phyloP scores from a whole-genome alignment of 768 basidiomycete species.

The Guyanaporus albipodus region DNA sequence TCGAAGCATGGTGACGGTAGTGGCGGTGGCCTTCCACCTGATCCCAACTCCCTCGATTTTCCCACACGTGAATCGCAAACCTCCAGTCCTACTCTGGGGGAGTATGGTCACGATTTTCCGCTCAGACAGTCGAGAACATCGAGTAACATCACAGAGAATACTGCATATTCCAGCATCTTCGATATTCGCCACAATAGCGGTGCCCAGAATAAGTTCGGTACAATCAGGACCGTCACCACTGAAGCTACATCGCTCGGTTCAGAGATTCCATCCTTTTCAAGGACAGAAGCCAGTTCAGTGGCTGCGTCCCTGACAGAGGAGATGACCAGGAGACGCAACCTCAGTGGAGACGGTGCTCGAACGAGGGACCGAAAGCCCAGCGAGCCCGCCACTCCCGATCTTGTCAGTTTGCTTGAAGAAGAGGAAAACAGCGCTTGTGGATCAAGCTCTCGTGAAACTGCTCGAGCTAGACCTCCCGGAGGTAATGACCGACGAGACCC shows the following conservation, averaged over 20 bases:
- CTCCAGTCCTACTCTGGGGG: slow-evolving; percentile 31
- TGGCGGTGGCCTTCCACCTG: slow-evolving; percentile 6
- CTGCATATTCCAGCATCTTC: slow-evolving; percentile 58
- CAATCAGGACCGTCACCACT: slow-evolving; percentile 78
- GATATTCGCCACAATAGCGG: slow-evolving; percentile 45
- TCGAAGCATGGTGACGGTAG: slow-evolving; percentile 14
- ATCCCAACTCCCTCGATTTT: slow-evolving; percentile 28
- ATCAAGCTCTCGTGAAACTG: slow-evolving; percentile 40
- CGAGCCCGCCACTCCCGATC: slow-evolving; percentile 56
- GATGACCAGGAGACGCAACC: slow-evolving; percentile 35
- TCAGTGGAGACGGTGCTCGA: slow-evolving; percentile 25
- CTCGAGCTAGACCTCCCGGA: slow-evolving; percentile 16
- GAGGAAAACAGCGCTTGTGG: slow-evolving; percentile 51
- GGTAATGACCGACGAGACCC: slow-evolving; percentile 20
- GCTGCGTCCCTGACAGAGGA: slow-evolving; percentile 47
- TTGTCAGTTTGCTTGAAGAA: slow-evolving; percentile 69
- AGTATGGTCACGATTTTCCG: slow-evolving; percentile 34
- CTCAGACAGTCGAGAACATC: slow-evolving; percentile 63
- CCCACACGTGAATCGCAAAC: slow-evolving; percentile 35
- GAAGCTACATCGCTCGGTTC: slow-evolving; percentile 63
- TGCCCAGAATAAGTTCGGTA: slow-evolving; percentile 63
- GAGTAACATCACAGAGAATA: slow-evolving; percentile 53
- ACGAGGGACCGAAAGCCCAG: slow-evolving; percentile 59
- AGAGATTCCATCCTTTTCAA: slow-evolving; percentile 61
- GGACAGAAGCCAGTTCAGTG: slow-evolving; percentile 59